Evolutionary conservation across 2,329 filamentous ascomycete genomes (phyloP), one percentile per base, ranked within the genome.

Genomic region (Aspergillus quadricinctus): DNA sequence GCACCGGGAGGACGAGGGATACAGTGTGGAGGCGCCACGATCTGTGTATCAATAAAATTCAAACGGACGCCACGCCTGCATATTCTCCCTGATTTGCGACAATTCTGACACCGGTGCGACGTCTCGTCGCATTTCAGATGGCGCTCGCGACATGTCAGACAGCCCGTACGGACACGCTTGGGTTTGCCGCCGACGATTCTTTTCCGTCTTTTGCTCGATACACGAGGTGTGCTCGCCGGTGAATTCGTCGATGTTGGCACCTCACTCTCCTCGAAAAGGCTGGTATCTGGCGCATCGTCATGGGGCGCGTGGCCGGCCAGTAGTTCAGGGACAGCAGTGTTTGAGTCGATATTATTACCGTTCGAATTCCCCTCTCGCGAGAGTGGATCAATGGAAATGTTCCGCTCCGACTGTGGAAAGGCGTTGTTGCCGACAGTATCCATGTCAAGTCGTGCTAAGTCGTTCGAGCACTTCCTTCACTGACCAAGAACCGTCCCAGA

Each of bases 61-160:
- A 97, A 79, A 40, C 90, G 84, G 51, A 97, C 80, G 19, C 92
- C 93, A 64, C 92, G 85, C 71, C 92, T 92, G 78, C 93, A 97
- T 56, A 87, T 80, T 51, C 93, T 82, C 67, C 86, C 92, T 52
- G 92, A 94, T 75, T 96, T 97, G 57, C 85, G 84, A 75, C 93
- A 97, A 68, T 97, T 97, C 66, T 88, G 80, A 68, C 84, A 87
- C 54, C 78, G 76, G 9, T 84, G 83, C 58, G 80, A 68, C 4
- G 80, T 87, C 72, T 96, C 91, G 69, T 96, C 92, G 72, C 92
- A 96, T 73, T 96, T 96, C 52, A 96, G 78, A 78, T 96, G 92
- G 49, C 92, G 81, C 72, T 96, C 89, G 64, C 92, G 83, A 73
- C 92, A 97, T 2, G 92, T 97, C 62, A 96, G 77, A 71, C 92